Percentiles rank a stretch among this genome's conserved stretches.
phyloP scores from a whole-genome alignment of 2,329 filamentous ascomycete species.

The Colletotrichum simmondsii region DNA sequence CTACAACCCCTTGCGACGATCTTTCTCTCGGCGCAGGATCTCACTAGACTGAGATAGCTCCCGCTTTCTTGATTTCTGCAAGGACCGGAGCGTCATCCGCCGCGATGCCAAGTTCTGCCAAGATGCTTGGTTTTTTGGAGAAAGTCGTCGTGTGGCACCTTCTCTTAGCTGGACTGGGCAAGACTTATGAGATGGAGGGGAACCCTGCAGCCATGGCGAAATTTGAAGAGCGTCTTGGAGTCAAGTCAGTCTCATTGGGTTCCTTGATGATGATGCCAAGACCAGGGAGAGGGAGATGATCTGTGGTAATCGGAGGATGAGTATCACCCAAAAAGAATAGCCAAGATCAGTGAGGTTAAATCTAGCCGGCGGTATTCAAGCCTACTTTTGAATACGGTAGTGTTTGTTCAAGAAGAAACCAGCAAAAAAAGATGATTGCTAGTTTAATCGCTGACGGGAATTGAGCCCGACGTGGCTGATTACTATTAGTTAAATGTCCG shows the following conservation, averaged over 20 bases:
- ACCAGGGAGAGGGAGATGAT: background rate
- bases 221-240: background rate
- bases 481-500: background rate
- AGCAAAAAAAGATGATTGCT: background rate
- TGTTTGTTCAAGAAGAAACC: too few species aligned
- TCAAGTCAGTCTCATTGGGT: background rate
- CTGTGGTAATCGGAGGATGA: background rate
- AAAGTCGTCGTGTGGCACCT: background rate
- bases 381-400: too few species aligned
- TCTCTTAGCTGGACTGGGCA: background rate
- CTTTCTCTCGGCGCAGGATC: background rate
- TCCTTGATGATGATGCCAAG: background rate
- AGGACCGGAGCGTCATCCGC: slow-evolving; percentile 14
- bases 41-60: background rate
- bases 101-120: slow-evolving; percentile 29
- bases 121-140: slow-evolving; percentile 27
- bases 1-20: background rate
- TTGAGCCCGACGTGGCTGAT: slow-evolving; percentile 32
- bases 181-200: background rate
- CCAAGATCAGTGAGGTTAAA: background rate
- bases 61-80: background rate
- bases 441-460: slow-evolving; percentile 29
- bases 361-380: background rate
- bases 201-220: background rate
- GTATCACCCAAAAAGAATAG: background rate